Evolutionary conservation across 352 stramenopile genomes (phyloP), one percentile per base, ranked within the genome.

Genomic region (Pythium myriotylum): DNA sequence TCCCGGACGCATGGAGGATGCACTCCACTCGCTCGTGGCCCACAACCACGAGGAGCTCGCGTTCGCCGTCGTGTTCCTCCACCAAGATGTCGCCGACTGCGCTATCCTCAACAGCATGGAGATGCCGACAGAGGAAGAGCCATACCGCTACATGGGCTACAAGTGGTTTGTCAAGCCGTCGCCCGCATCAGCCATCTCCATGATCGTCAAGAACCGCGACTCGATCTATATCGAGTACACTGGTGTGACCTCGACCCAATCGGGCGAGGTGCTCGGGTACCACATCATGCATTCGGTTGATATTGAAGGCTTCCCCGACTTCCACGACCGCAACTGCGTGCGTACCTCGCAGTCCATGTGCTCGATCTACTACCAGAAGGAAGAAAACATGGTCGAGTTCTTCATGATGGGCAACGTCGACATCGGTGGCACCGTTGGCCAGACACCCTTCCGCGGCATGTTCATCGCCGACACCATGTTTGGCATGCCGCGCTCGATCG

Each of bases 101-200:
- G 73, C 73, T 20, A 66, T 83, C 14, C 63, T 86, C 29, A 56
- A 80, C 56, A 83, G 68, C 0, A 81, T 86, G 70, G 77, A 86
- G 48, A 26, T 64, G 23, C 77, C 77, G 26, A 76, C 68, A 12
- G 50, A 71, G 27, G 74, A 79, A 10, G 59, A 73, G 24, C 74
- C 77, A 24, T 83, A 76, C 54, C 72, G 73, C 37, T 84, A 73
- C 51, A 32, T 84, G 4, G 77, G 77, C 35, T 83, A 79, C 68
- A 84, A 83, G 66, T 82, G 76, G 54, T 83, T 86, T 52, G 74
- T 86, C 59, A 79, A 79, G 56, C 62, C 62, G 20, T 69, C 62
- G 32, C 62, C 62, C 19, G 59, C 59, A 1, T 22, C 39, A 5
- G 52, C 40, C 20, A 46, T 58, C 29, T 63, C 65, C 0, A 67